phyloP scores from a whole-genome alignment of 129 eudicot species.

The Pittosporum tobira region DNA sequence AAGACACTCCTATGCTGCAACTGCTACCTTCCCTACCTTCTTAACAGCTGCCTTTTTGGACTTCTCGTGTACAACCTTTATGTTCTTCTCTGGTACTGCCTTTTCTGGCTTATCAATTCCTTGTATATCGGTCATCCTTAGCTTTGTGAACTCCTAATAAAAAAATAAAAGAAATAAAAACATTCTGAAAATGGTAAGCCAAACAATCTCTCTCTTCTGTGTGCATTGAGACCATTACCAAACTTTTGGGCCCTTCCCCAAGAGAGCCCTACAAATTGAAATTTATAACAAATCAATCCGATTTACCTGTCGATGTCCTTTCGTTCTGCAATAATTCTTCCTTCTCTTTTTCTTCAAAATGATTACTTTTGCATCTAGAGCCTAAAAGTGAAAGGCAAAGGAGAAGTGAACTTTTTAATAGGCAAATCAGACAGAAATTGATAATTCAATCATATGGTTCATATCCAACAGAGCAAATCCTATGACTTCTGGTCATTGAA shows the following conservation, averaged over 20 bases:
- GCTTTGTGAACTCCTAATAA: constrained; percentile 66
- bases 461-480: neutral
- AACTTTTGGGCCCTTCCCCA: too few relatives aligned
- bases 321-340: constrained; percentile 89
- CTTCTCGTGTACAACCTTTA: too few relatives aligned
- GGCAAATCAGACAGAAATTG: neutral
- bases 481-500: neutral
- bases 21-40: constrained; percentile 51
- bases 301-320: constrained; percentile 92
- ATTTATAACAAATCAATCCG: neutral
- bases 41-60: constrained; percentile 27
- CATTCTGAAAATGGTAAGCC: neutral
- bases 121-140: constrained; percentile 77
- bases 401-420: constrained; percentile 2
- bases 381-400: constrained; percentile 28
- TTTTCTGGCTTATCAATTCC: constrained; percentile 79
- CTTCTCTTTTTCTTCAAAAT: constrained; percentile 95
- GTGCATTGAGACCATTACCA: neutral
- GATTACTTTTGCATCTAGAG: constrained; percentile 92
- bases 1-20: constrained; percentile 43
- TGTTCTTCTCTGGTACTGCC: constrained; percentile 19
- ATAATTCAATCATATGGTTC: constrained; percentile 8
- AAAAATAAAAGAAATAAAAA: too few relatives aligned
- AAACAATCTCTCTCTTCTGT: neutral
- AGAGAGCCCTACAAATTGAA: too few relatives aligned